phyloP scores from a whole-genome alignment of 768 basidiomycete species.

The Suillus brevipes region DNA sequence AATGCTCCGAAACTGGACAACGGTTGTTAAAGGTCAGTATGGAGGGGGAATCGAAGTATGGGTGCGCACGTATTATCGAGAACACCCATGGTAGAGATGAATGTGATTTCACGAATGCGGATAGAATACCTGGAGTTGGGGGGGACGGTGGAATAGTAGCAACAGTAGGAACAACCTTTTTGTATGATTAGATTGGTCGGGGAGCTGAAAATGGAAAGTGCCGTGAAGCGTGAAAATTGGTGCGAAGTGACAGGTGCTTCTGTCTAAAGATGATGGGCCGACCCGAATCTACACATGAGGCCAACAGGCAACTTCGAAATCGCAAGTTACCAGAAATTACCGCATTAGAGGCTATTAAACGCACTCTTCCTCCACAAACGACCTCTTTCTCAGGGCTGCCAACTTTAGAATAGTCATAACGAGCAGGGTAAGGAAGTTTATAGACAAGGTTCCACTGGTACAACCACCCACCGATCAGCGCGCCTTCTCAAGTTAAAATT shows the following conservation, averaged over 20 bases:
- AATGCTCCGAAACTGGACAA: slow-evolving; percentile 47
- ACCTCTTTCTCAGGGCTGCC: neutral
- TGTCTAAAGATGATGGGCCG: neutral
- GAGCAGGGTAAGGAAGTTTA: too few relatives aligned
- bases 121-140: neutral
- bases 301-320: neutral
- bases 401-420: neutral
- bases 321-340: slow-evolving; percentile 3
- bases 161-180: slow-evolving; percentile 1
- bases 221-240: slow-evolving; percentile 1
- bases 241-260: slow-evolving; percentile 7
- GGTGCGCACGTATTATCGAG: slow-evolving; percentile 40
- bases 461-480: neutral
- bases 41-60: neutral
- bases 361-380: neutral
- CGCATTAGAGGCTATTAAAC: neutral
- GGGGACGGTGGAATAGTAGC: neutral
- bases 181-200: slow-evolving; percentile 6
- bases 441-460: neutral
- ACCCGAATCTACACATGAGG: slow-evolving; percentile 6
- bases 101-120: neutral
- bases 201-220: neutral
- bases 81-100: slow-evolving; percentile 10
- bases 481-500: neutral
- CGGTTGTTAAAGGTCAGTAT: neutral